Evolutionary conservation across 2,329 filamentous ascomycete species (phyloP).

Genomic region (Trichoderma polysporum): DNA sequence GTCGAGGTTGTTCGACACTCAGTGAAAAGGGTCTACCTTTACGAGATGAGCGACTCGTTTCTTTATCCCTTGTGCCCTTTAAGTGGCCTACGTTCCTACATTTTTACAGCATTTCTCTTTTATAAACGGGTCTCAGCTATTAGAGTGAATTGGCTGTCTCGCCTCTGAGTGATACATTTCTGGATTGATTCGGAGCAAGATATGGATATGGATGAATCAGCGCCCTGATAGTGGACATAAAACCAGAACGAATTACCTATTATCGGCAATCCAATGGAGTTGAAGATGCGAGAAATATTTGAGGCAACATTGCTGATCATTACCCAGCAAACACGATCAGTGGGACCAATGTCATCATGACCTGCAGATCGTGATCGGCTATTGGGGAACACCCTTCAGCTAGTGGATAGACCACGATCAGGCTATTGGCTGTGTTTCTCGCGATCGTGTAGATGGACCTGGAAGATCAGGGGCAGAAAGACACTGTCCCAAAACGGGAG

Average conservation of each 20-base stretch:
- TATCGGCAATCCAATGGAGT: neutral
- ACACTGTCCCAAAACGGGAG: neutral
- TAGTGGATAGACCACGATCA: neutral
- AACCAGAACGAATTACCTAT: neutral
- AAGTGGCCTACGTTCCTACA: neutral
- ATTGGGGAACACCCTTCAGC: neutral
- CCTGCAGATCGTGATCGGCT: slow-evolving; percentile 5
- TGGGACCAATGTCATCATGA: slow-evolving; percentile 3
- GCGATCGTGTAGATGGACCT: neutral
- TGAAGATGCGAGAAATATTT: neutral
- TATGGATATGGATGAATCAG: neutral
- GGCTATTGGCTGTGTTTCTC: neutral
- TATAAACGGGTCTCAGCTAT: neutral
- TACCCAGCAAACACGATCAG: neutral
- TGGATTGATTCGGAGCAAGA: neutral
- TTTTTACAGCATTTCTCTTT: no score
- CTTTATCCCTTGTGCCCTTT: neutral
- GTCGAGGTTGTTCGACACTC: neutral
- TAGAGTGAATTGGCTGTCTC: neutral
- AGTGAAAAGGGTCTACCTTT: neutral
- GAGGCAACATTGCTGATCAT: neutral
- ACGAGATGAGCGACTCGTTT: neutral
- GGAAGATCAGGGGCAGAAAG: neutral
- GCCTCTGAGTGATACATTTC: neutral
- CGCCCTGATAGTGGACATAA: neutral